phyloP scores from a whole-genome alignment of 164 flowering plant genomes.

The Platanus orientalis region DNA sequence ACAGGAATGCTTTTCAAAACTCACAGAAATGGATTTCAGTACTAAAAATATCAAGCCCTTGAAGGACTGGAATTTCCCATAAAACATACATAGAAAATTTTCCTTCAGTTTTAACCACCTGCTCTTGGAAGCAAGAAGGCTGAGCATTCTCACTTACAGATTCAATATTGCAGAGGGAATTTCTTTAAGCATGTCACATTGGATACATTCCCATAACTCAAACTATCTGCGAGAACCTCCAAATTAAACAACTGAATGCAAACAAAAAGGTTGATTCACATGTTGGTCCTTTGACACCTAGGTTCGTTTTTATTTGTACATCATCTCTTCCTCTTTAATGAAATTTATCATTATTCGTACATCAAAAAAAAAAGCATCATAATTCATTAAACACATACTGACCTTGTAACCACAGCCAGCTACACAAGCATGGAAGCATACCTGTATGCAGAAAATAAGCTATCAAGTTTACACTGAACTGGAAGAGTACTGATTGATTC shows the following conservation, averaged over 20 bases:
- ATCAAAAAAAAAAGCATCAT: too few species aligned
- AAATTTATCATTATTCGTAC: too few species aligned
- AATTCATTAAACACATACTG: constrained; percentile 18
- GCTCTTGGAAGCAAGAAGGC: neutral
- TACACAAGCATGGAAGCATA: constrained; percentile 81
- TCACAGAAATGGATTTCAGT: neutral
- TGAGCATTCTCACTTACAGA: neutral
- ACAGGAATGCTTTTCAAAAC: too few species aligned
- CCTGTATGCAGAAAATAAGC: constrained; percentile 38
- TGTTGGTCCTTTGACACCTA: too few species aligned
- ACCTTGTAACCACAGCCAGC: constrained; percentile 92
- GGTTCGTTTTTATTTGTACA: too few species aligned
- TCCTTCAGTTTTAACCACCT: too few species aligned
- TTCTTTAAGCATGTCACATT: neutral
- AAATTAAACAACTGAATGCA: constrained; percentile 1
- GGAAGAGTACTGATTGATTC: too few species aligned
- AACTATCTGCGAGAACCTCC: neutral
- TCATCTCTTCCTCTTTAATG: too few species aligned
- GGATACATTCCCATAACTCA: neutral
- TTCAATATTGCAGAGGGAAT: neutral
- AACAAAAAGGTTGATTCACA: neutral
- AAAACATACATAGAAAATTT: neutral
- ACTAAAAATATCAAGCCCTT: neutral
- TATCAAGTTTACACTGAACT: neutral
- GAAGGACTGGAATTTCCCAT: neutral